phyloP scores from a whole-genome alignment of 331 rosid genomes.

The Stylosanthes scabra region DNA sequence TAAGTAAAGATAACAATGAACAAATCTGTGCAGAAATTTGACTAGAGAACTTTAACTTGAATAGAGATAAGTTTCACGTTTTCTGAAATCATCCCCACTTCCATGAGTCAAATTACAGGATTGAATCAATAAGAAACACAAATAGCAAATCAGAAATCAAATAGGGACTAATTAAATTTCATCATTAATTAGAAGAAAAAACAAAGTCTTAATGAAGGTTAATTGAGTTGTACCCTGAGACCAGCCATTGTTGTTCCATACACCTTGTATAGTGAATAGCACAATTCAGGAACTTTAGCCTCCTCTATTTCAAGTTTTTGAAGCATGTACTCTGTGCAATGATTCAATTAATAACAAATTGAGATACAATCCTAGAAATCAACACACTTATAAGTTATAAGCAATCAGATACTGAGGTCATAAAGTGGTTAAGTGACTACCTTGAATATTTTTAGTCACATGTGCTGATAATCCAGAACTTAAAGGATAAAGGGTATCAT shows the following conservation, averaged over 20 bases:
- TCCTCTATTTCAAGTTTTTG: conserved; percentile 68
- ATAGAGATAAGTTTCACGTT: too few relatives aligned
- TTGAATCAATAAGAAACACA: too few relatives aligned
- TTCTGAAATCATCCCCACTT: too few relatives aligned
- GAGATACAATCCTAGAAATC: conserved; percentile 3
- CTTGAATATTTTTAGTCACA: conserved; percentile 70
- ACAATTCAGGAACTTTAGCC: conserved; percentile 63
- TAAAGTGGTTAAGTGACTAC: conserved; percentile 40
- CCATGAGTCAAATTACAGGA: too few relatives aligned
- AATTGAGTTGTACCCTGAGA: conserved; percentile 62
- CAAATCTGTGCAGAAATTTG: too few relatives aligned
- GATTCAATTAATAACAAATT: conserved; percentile 15
- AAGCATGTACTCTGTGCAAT: conserved; percentile 71
- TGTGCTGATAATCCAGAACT: conserved; percentile 71
- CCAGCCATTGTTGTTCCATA: conserved; percentile 97
- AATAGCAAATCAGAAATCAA: too few relatives aligned
- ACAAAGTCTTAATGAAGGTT: conserved; percentile 15
- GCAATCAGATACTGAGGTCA: neutral
- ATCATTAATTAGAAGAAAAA: neutral
- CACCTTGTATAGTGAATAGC: conserved; percentile 63
- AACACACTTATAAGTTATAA: neutral
- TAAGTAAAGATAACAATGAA: too few relatives aligned
- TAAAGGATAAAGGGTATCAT: conserved; percentile 86
- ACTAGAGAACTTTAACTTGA: too few relatives aligned
- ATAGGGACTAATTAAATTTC: conserved; percentile 8